Evolutionary conservation across 2,329 filamentous ascomycete genomes (phyloP).

Genomic region (Bipolaris victoriae): DNA sequence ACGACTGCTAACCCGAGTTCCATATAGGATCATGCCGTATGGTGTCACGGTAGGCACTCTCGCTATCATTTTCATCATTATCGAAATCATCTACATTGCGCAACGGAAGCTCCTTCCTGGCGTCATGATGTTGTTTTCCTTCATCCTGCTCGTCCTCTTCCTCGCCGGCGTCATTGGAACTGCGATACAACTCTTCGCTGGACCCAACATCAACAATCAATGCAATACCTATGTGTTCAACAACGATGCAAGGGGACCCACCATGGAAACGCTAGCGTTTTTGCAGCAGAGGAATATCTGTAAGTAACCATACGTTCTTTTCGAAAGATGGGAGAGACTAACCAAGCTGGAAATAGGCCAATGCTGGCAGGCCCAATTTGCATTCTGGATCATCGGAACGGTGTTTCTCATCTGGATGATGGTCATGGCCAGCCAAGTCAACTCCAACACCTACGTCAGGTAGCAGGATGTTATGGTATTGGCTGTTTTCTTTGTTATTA

Average conservation of each 20-base stretch:
- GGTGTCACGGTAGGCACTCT: conserved; percentile 64
- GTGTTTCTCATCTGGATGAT: conserved; percentile 73
- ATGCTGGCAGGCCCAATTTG: conserved; percentile 68
- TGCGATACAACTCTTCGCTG: conserved; percentile 65
- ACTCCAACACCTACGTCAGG: conserved; percentile 50
- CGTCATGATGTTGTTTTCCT: conserved; percentile 64
- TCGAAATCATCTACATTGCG: conserved; percentile 63
- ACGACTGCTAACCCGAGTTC: conserved; percentile 8
- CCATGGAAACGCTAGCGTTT: conserved; percentile 64
- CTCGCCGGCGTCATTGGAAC: conserved; percentile 68
- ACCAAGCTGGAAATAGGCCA: conserved; percentile 52
- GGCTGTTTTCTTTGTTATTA: background rate
- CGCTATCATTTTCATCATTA: conserved; percentile 63
- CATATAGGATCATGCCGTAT: conserved; percentile 67
- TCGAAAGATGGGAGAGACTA: conserved; percentile 12
- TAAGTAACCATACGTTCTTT: conserved; percentile 39
- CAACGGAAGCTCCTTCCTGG: conserved; percentile 64
- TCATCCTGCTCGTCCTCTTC: conserved; percentile 67
- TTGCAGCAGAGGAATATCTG: conserved; percentile 68
- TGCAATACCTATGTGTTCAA: conserved; percentile 64
- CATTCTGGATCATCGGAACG: conserved; percentile 67
- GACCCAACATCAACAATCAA: conserved; percentile 63
- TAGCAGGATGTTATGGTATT: background rate
- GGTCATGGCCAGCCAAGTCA: conserved; percentile 65
- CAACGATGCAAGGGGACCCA: conserved; percentile 55